These are phyloP conservation scores for Aquilaria sinensis DNA, from an alignment of 345 rosid species.

Conservation along the genomic window DNA sequence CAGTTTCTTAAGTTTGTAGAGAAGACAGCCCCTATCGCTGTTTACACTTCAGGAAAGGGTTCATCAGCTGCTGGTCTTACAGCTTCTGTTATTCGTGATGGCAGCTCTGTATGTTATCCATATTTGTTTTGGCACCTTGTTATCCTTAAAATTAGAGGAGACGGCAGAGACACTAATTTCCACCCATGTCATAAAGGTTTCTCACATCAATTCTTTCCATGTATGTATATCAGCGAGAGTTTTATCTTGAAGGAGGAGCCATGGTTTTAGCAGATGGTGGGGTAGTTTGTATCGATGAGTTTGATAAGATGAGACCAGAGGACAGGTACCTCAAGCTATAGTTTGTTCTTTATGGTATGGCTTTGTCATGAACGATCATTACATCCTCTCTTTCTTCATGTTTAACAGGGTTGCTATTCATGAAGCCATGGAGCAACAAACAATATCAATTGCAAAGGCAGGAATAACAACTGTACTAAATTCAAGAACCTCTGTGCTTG, in stretches of 20 bases:
- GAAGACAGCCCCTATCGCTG: slow-evolving; percentile 96
- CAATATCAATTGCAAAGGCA: slow-evolving; percentile 98
- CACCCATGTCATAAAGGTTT: not conserved
- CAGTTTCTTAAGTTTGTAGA: slow-evolving; percentile 96
- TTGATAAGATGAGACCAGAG: slow-evolving; percentile 98
- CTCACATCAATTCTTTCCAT: slow-evolving; percentile 17
- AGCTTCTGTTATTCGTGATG: slow-evolving; percentile 90
- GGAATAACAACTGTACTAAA: slow-evolving; percentile 97
- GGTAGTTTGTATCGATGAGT: slow-evolving; percentile 95
- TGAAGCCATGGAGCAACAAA: slow-evolving; percentile 99
- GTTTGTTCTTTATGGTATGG: not conserved
- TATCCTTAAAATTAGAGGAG: slow-evolving; percentile 2
- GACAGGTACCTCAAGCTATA: slow-evolving; percentile 53
- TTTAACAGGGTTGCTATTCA: slow-evolving; percentile 87
- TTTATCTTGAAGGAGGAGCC: slow-evolving; percentile 99
- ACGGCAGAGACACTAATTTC: not conserved
- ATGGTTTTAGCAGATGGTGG: slow-evolving; percentile 99
- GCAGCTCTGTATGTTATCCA: slow-evolving; percentile 58
- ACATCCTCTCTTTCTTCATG: slow-evolving; percentile 6
- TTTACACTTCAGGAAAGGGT: slow-evolving; percentile 96
- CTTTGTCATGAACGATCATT: slow-evolving; percentile 1
- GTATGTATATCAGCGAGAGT: slow-evolving; percentile 64
- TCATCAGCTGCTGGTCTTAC: slow-evolving; percentile 99
- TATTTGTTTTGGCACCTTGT: slow-evolving; percentile 3
- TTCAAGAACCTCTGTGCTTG: slow-evolving; percentile 96